Conservation (phyloP, 2,329 filamentous ascomycete genomes). For the Tolypocladium cylindrosporum region DNA sequence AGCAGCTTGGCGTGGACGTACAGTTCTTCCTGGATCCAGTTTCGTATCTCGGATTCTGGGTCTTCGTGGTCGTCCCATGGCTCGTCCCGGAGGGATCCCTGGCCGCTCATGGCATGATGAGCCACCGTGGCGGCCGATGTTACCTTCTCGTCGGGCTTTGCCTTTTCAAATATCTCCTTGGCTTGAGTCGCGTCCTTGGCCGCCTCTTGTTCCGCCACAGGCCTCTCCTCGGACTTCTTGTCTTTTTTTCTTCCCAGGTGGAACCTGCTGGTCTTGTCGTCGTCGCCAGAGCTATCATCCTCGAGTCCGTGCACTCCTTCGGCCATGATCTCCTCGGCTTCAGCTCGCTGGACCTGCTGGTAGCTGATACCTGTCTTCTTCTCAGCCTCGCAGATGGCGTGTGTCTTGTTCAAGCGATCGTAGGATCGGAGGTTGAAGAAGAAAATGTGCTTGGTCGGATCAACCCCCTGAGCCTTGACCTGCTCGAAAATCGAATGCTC, state of each 20-base stretch:
- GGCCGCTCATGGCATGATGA: constrained; percentile 68
- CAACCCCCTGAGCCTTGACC: constrained; percentile 60
- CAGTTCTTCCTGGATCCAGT: constrained; percentile 91
- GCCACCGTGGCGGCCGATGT: constrained; percentile 44
- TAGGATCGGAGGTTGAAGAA: constrained; percentile 91
- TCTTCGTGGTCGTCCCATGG: constrained; percentile 59
- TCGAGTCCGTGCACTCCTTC: constrained; percentile 55
- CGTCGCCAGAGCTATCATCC: constrained; percentile 24
- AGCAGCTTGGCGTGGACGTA: constrained; percentile 91
- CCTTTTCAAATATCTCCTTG: constrained; percentile 43
- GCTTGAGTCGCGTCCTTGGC: constrained; percentile 32
- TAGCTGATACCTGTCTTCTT: constrained; percentile 75
- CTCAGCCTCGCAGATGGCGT: constrained; percentile 63
- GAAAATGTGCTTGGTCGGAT: constrained; percentile 75
- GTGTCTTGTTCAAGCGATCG: constrained; percentile 80
- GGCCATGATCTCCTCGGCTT: constrained; percentile 82
- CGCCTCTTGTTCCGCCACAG: constrained; percentile 18
- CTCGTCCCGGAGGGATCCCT: constrained; percentile 54
- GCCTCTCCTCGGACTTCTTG: constrained; percentile 30
- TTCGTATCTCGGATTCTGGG: constrained; percentile 65
- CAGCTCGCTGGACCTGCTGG: constrained; percentile 74
- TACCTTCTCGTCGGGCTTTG: constrained; percentile 24
- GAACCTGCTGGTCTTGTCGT: constrained; percentile 1
- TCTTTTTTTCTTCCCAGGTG: constrained; percentile 33
- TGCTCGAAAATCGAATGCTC: constrained; percentile 83